Evolutionary conservation across 768 basidiomycete genomes (phyloP).

Genomic region (Leccinum obscurum): DNA sequence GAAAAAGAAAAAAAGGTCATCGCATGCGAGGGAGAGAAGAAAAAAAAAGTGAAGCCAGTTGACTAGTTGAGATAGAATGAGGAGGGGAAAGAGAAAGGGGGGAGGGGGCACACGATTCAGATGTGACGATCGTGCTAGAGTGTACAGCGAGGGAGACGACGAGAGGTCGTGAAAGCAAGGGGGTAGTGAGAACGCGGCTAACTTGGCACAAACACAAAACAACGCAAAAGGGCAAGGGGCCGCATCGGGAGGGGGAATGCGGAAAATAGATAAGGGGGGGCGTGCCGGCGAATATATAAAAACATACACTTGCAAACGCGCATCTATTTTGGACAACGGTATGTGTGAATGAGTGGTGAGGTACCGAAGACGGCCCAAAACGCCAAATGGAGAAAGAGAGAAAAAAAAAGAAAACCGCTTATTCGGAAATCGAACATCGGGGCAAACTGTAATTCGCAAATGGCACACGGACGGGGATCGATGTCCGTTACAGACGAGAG

Average conservation of each 20-base stretch:
- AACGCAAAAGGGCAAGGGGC: conserved; percentile 4
- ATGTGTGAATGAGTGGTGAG: conserved; percentile 13
- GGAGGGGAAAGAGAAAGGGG: neutral
- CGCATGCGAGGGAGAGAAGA: conserved; percentile 2
- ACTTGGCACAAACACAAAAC: conserved; percentile 1
- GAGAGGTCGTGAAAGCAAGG: conserved; percentile 3
- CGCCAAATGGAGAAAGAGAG: conserved; percentile 6
- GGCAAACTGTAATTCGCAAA: conserved; percentile 21
- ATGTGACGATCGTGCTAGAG: conserved; percentile 14
- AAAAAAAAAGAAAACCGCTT: conserved; percentile 1
- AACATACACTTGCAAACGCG: conserved; percentile 8
- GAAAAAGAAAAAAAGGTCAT: conserved; percentile 1
- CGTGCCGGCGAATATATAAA: neutral
- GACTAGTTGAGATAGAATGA: neutral
- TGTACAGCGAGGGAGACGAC: conserved; percentile 19
- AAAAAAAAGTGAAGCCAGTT: neutral
- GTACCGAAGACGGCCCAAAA: neutral
- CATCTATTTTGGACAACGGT: conserved; percentile 22
- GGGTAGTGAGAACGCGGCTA: neutral
- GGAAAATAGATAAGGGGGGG: neutral
- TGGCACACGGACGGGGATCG: conserved; percentile 13
- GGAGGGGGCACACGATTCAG: neutral
- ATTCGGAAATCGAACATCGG: conserved; percentile 15
- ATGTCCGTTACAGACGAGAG: conserved; percentile 8
- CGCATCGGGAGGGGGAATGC: neutral